phyloP scores from a whole-genome alignment of 345 rosid species.

The Salix dunnii region DNA sequence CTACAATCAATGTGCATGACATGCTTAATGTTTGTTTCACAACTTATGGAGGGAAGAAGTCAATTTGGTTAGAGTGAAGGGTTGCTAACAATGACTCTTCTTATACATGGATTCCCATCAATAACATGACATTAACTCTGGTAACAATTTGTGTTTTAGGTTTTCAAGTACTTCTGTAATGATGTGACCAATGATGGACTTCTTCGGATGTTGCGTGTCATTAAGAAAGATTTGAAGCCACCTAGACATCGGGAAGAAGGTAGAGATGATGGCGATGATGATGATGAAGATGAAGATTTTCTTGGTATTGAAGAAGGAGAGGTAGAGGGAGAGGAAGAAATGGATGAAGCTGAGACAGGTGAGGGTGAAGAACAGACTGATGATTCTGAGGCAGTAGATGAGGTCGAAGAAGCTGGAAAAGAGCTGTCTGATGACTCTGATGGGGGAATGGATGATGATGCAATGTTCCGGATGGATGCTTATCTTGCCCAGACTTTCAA shows the following conservation, averaged over 20 bases:
- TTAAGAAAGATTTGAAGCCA: constrained; percentile 88
- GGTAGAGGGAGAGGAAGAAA: constrained; percentile 71
- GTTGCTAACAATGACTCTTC: background rate
- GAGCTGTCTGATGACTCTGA: constrained; percentile 67
- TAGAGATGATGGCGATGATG: constrained; percentile 59
- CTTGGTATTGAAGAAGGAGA: constrained; percentile 89
- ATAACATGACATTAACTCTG: background rate
- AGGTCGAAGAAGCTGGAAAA: constrained; percentile 41
- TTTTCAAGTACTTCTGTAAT: constrained; percentile 74
- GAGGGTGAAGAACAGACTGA: constrained; percentile 78
- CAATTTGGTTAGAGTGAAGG: background rate
- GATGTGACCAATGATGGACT: constrained; percentile 76
- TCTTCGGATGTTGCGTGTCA: constrained; percentile 75
- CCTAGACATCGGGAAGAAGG: constrained; percentile 65
- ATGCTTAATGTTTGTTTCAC: background rate
- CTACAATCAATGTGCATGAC: background rate
- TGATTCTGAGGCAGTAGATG: constrained; percentile 62
- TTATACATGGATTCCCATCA: background rate
- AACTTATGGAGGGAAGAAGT: background rate
- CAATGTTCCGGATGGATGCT: constrained; percentile 94
- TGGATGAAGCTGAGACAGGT: constrained; percentile 59
- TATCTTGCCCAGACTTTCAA: constrained; percentile 85
- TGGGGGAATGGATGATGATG: constrained; percentile 92
- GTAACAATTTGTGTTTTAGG: constrained; percentile 38
- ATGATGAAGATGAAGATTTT: constrained; percentile 69